Evolutionary conservation across 1,139 yeast genomes (phyloP).

Genomic region (Geotrichum carabidarum): DNA sequence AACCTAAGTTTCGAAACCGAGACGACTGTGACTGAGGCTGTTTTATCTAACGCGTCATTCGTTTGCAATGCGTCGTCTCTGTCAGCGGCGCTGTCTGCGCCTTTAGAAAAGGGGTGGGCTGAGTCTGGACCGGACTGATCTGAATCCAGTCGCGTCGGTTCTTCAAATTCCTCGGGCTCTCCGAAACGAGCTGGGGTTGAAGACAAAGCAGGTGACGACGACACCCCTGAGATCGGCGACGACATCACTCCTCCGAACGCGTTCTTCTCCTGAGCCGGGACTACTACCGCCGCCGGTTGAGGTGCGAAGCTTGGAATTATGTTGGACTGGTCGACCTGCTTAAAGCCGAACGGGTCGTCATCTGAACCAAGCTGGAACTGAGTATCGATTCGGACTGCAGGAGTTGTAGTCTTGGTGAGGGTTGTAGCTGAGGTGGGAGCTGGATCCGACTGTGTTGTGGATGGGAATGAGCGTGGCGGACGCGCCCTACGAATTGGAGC

Average conservation of each 20-base stretch:
- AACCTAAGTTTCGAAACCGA: background rate
- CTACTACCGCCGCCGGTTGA: background rate
- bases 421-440: too few species aligned
- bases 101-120: too few species aligned
- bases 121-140: background rate
- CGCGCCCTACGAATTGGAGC: too few species aligned
- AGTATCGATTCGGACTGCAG: too few species aligned
- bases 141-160: too few species aligned
- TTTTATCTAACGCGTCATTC: background rate
- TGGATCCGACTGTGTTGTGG: too few species aligned
- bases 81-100: background rate
- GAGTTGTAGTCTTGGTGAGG: too few species aligned
- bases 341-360: slow-evolving; percentile 14
- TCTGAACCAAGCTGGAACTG: background rate
- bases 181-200: background rate
- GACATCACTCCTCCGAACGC: too few species aligned
- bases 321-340: slow-evolving; percentile 1
- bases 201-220: background rate
- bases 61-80: background rate
- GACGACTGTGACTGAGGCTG: background rate
- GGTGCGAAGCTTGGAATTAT: background rate
- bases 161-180: too few species aligned
- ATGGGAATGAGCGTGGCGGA: too few species aligned
- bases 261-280: too few species aligned
- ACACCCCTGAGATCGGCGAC: too few species aligned